A percentile compares a stretch with the other conserved stretches of the same genome.
These are phyloP conservation scores for Wickerhamiella alocasiicola DNA, from an alignment of 805 yeast genomes.

Conservation along the genomic window DNA sequence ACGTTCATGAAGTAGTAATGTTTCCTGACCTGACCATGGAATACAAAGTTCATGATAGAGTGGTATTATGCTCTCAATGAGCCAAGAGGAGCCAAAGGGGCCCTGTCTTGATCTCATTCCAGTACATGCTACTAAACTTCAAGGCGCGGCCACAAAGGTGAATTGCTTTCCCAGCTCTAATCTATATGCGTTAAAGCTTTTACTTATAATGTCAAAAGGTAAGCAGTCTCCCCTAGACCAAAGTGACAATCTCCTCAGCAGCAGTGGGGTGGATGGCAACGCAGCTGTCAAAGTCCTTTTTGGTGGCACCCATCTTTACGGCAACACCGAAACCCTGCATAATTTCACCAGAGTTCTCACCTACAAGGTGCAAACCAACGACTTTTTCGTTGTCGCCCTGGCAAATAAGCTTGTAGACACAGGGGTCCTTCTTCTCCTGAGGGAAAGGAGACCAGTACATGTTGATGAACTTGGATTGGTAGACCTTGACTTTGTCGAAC, in stretches of 20 bases:
- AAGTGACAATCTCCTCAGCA: conserved; percentile 93
- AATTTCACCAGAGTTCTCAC: conserved; percentile 83
- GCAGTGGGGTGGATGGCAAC: conserved; percentile 98
- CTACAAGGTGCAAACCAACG: conserved; percentile 88
- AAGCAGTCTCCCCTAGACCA: too few relatives aligned
- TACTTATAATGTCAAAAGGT: too few relatives aligned
- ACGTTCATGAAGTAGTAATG: too few relatives aligned
- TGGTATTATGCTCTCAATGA: too few relatives aligned
- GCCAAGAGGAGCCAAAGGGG: too few relatives aligned
- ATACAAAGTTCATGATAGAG: too few relatives aligned
- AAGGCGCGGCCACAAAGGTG: too few relatives aligned
- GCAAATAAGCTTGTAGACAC: conserved; percentile 70
- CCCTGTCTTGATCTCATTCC: too few relatives aligned
- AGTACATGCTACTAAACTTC: too few relatives aligned
- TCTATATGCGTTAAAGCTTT: too few relatives aligned
- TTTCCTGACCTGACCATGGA: too few relatives aligned
- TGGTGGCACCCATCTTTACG: conserved; percentile 97
- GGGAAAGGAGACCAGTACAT: conserved; percentile 86
- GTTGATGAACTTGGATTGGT: conserved; percentile 71
- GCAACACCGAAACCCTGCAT: conserved; percentile 99
- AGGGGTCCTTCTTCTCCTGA: conserved; percentile 60
- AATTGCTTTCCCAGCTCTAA: too few relatives aligned
- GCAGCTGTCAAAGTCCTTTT: conserved; percentile 84
- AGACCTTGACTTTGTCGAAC: conserved; percentile 67
- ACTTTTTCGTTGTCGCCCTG: conserved; percentile 80